phyloP scores from a whole-genome alignment of 2,329 filamentous ascomycete species.

The Alternaria sp. region DNA sequence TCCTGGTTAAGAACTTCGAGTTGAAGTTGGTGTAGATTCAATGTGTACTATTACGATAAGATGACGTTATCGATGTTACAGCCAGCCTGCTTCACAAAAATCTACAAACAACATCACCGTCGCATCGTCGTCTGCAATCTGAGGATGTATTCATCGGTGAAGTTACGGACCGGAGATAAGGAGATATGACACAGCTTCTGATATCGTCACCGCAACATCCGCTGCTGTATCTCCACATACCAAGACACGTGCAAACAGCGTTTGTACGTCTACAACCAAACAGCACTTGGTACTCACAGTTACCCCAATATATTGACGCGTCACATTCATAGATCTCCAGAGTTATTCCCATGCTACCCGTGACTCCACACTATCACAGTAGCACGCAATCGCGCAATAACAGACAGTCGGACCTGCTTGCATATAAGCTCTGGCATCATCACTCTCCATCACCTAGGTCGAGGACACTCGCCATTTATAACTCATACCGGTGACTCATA shows the following conservation, averaged over 20 bases:
- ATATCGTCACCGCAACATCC: background rate
- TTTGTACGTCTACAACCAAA: background rate
- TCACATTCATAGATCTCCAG: background rate
- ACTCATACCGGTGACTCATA: background rate
- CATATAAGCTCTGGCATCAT: background rate
- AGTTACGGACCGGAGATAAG: background rate
- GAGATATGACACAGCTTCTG: background rate
- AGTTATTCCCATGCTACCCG: background rate
- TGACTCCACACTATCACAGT: background rate
- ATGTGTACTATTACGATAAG: background rate
- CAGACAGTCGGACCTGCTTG: background rate
- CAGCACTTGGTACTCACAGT: background rate
- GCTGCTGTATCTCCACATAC: background rate
- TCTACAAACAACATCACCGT: background rate
- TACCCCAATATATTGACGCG: background rate
- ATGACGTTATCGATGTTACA: background rate
- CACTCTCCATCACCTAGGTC: background rate
- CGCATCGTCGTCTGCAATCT: background rate
- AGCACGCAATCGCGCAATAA: background rate
- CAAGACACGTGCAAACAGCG: background rate
- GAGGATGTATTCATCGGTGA: background rate
- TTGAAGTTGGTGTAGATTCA: slow-evolving; percentile 8
- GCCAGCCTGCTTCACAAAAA: background rate
- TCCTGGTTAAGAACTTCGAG: slow-evolving; percentile 32
- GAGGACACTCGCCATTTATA: background rate